Evolutionary conservation across 2,329 filamentous ascomycete genomes (phyloP), one percentile per base, ranked within the genome.

Genomic region (Chaetothyriales sp.): DNA sequence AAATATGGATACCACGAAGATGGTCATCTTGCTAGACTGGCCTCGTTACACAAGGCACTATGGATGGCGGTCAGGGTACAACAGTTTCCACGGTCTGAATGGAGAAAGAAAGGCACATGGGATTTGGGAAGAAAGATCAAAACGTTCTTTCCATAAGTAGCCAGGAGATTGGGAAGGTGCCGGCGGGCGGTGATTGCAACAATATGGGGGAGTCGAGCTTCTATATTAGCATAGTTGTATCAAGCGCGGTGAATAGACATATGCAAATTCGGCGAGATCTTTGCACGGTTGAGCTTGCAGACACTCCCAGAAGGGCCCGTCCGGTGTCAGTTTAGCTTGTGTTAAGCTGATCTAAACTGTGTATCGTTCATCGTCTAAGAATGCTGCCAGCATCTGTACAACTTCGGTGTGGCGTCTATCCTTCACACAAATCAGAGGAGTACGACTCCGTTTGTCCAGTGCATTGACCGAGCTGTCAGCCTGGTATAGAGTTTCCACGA

Each of bases 1-100:
- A 66, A 95, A 95, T 75, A 81, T 69, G 29, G 77, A 78, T 51
- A 74, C 77, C 48, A 80, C 73, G 58, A 80, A 78, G 64, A 79
- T 73, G 5, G 77, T 78, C 78, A 81, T 81, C 55, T 52, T 66
- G 57, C 29, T n/a, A 44, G 44, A 19, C 10, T 40, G 7, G 33
- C 33, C 9, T 18, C 20, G 20, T 44, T 18, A 29, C 5, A n/a
- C 44, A 10, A 22, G 28, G 40, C 29, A 48, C 3, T 48, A 43
- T 50, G 25, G n/a, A 9, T 22, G 18, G 18, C 18, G 20, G 22
- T 45, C 19, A 44, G 15, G 43, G 37, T 8, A 50, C 43, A 43
- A 19, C 18, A 9, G 44, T 13, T 13, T 40, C 33, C 15, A 15
- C 4, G 33, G 10, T 25, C 9, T 15, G 10, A 15, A 33, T 33